These are phyloP conservation scores for Lepiota brunneoincarnata DNA, from an alignment of 768 basidiomycete genomes.

Conservation along the genomic window DNA sequence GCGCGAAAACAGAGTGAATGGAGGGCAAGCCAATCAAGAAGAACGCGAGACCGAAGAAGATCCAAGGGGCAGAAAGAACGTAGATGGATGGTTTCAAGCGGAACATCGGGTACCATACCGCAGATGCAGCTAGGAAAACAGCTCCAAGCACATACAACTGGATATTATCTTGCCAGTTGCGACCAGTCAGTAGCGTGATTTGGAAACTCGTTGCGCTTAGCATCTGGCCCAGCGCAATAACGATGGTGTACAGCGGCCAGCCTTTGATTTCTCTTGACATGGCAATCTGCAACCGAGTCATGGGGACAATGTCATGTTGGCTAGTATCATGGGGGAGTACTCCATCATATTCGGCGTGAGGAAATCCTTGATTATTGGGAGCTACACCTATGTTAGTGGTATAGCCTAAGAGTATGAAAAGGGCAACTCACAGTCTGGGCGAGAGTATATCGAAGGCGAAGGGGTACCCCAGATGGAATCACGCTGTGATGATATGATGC, in stretches of 20 bases:
- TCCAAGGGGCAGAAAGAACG: conserved; percentile 83
- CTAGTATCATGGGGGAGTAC: conserved; percentile 45
- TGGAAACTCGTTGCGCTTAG: conserved; percentile 92
- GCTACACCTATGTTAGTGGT: conserved; percentile 23
- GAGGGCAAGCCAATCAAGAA: conserved; percentile 90
- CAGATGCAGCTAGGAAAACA: conserved; percentile 82
- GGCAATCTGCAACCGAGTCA: conserved; percentile 83
- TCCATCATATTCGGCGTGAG: conserved; percentile 40
- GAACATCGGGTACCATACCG: conserved; percentile 90
- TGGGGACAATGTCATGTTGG: conserved; percentile 62
- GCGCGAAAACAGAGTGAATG: conserved; percentile 52
- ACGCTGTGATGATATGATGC: conserved; percentile 72
- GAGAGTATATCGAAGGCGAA: conserved; percentile 61
- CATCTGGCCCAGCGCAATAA: conserved; percentile 90
- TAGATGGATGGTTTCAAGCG: conserved; percentile 85
- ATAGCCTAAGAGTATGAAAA: conserved; percentile 4
- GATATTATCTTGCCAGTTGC: conserved; percentile 75
- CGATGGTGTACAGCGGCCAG: conserved; percentile 91
- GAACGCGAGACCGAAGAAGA: conserved; percentile 90
- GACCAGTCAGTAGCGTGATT: conserved; percentile 85
- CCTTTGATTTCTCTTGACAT: conserved; percentile 77
- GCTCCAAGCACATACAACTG: conserved; percentile 90
- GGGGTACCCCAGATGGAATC: conserved; percentile 83
- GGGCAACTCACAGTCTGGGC: conserved; percentile 65
- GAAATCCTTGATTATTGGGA: conserved; percentile 52